Base-by-base conservation (phyloP, 2,329 filamentous ascomycete species). In the Aphanoascus verrucosus region DNA sequence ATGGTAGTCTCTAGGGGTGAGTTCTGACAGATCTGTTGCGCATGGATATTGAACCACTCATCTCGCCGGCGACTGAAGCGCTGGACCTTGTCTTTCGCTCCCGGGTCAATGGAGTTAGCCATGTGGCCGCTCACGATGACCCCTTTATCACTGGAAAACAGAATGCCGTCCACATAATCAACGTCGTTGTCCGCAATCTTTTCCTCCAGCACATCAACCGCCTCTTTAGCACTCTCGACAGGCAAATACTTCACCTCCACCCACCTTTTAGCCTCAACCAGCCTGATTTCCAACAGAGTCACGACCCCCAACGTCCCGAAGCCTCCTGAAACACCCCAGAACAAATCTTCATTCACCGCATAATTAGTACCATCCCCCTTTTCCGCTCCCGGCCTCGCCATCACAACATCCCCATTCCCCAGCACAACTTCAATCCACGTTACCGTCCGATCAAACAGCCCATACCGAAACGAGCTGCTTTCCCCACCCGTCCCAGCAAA, bases 1-100 rank as follows among this genome's bases (percentile, higher is more conserved):
- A 58, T 62, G 3, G 52, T 48, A 37, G 64, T 57, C 2, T 42
- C 41, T 6, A 32, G 55, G 8, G 52, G 56, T 4, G 49, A 47
- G 9, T 52, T 23, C 1, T 15, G 20, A n/a, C 44, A 38, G 4
- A 59, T 58, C n/a, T 73, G 66, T 58, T 79, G 68, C 1, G 78
- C 83, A 58, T 85, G 84, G 2, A 88, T 69, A 56, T 87, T 88
- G 63, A 86, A 87, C 86, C 85, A 89, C 0, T 82, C 80, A 58
- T 89, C 85, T 2, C 64, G 66, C 0, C 77, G 69, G 11, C 77
- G 72, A 14, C 76, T 78, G 65, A 87, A 85, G 0, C 64, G 71
- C 20, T 67, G 69, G 0, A 69, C 60, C 43, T 63, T 64, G 2
- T 17, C 15, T 52, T 0, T 74, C 5, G 38, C 32, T 20, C 35